phyloP scores from a whole-genome alignment of 345 rosid genomes.

The Psidium guajava region DNA sequence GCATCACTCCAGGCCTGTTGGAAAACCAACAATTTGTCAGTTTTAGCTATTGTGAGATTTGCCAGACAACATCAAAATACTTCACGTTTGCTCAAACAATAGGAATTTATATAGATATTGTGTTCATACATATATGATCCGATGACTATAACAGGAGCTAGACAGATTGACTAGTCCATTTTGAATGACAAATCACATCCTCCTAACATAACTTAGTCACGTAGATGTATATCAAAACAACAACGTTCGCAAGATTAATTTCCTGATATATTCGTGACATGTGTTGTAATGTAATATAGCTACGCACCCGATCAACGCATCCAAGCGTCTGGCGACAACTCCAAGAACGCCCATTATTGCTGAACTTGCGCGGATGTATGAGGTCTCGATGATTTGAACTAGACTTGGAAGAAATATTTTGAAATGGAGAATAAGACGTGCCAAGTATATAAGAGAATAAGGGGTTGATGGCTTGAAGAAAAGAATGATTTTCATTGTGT shows the following conservation, averaged over 20 bases:
- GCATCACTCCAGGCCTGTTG: conserved; percentile 82
- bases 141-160: neutral
- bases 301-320: conserved; percentile 52
- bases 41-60: neutral
- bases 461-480: neutral
- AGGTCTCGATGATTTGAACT: neutral
- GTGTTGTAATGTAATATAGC: no score
- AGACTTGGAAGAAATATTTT: neutral
- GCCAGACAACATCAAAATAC: neutral
- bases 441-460: neutral
- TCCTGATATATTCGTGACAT: neutral
- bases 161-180: neutral
- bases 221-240: neutral
- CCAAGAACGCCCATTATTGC: conserved; percentile 44
- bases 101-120: neutral
- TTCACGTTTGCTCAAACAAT: neutral
- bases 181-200: neutral
- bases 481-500: neutral
- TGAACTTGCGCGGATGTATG: neutral
- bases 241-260: neutral
- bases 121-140: neutral
- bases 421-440: neutral
- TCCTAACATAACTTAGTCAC: neutral
- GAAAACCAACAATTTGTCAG: neutral
- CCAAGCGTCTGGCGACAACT: conserved; percentile 44